Base-by-base conservation (phyloP, 208 protist species). In the Wallacemonas rigidus region DNA sequence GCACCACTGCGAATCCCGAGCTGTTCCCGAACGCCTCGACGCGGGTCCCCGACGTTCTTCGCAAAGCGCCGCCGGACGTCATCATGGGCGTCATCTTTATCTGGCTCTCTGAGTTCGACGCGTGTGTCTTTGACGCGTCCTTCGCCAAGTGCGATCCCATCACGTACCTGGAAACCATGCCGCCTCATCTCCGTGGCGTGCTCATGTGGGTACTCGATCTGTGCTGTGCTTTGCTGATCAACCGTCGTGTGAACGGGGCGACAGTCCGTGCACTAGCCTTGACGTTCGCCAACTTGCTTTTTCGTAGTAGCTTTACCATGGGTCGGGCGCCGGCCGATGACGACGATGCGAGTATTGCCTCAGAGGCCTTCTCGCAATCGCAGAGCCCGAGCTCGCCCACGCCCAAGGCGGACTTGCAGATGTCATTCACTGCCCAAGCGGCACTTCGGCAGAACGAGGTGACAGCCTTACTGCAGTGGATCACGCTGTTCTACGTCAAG, bases 1-100 rank as follows among this genome's bases (percentile, higher is more conserved):
- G 41, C 62, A 81, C 72, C 58, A 74, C 76, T 1, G 67, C 71
- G 44, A 74, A 69, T 1, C 75, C 78, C 12, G 54, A 57, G 3
- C 67, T 86, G 62, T 95, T 95, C 69, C 88, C 91, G 57, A 95
- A 92, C 69, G 79, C 69, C 40, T 71, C 57, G 9, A 95, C 91
- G 9, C 67, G 71, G 26, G 51, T 93, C 44, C 91, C 91, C 0
- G 83, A 85, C 50, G 81, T 80, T 36, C 79, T 95, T n/a, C 68
- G 64, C 39, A 81, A 84, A n/a, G 84, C 88, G 35, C 81, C 85
- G n/a, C 85, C 91, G 2, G 87, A 82, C 15, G 91, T 91, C 15
- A 86, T 86, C 44, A 83, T 92, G 73, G 82, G 79, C 7, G 67
- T 92, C 4, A 92, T 93, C 1, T 63, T 95, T 7, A 79, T 90